Conservation (phyloP, 306 rosid genomes). For the Vicia faba region DNA sequence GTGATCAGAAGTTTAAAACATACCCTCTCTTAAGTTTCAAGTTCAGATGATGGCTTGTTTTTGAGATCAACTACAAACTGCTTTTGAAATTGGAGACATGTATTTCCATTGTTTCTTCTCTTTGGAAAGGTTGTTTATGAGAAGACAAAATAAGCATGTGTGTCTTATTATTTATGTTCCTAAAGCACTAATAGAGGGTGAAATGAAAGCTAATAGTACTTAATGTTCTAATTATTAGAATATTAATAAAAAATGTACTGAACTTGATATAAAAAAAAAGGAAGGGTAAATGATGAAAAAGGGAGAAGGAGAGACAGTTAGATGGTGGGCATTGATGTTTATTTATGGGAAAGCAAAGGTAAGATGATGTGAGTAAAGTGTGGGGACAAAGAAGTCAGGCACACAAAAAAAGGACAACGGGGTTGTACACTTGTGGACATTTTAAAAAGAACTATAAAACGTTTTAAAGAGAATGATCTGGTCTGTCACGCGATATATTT, state of each 20-base stretch:
- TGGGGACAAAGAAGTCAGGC: conserved; percentile 47
- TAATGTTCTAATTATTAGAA: background rate
- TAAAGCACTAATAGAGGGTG: conserved; percentile 36
- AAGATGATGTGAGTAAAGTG: conserved; percentile 45
- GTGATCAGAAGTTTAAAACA: conserved; percentile 11
- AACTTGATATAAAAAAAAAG: conserved; percentile 29
- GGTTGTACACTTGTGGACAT: background rate
- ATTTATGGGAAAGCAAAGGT: conserved; percentile 63
- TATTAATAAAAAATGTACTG: conserved; percentile 9
- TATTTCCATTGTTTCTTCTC: conserved; percentile 40
- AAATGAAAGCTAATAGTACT: conserved; percentile 26
- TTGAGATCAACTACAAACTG: conserved; percentile 39
- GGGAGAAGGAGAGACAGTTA: conserved; percentile 32
- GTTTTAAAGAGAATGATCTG: background rate
- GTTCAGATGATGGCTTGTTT: conserved; percentile 37
- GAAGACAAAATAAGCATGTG: conserved; percentile 44
- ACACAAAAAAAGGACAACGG: conserved; percentile 19
- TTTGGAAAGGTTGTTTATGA: conserved; percentile 42
- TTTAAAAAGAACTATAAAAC: background rate
- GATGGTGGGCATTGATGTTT: conserved; percentile 54
- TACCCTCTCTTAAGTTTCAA: conserved; percentile 39
- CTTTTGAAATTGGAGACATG: conserved; percentile 53
- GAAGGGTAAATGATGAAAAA: conserved; percentile 27
- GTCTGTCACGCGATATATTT: background rate
- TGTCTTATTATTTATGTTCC: conserved; percentile 34